Conservation (phyloP, 139 green algal genomes). For the Chlamydomonas schloesseri region DNA sequence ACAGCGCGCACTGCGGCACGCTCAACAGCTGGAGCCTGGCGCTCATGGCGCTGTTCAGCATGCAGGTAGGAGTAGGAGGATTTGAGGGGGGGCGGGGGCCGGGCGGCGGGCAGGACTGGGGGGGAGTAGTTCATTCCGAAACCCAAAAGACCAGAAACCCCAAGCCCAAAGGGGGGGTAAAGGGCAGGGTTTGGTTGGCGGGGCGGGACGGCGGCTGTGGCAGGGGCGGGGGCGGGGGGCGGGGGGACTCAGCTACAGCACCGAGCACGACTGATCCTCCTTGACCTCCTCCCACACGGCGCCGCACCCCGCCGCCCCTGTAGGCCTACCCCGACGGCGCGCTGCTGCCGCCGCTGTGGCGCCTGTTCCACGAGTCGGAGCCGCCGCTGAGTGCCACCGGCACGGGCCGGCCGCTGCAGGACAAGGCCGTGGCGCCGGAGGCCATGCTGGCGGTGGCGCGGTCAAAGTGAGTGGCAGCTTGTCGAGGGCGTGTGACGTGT, state of each 20-base stretch:
- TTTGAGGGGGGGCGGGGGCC: too few relatives aligned
- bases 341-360: conserved; percentile 38
- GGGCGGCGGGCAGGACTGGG: too few relatives aligned
- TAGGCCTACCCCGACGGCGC: neutral
- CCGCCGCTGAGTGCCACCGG: neutral
- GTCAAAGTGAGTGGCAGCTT: conserved; percentile 10
- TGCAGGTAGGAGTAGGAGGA: neutral
- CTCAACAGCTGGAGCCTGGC: conserved; percentile 40
- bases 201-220: too few relatives aligned
- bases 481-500: too few relatives aligned
- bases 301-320: neutral
- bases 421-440: conserved; percentile 6
- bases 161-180: too few relatives aligned
- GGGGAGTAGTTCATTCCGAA: too few relatives aligned
- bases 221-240: too few relatives aligned
- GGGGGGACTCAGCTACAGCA: too few relatives aligned
- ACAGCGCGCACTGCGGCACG: conserved; percentile 22
- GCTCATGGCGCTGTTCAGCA: conserved; percentile 41
- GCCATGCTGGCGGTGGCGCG: conserved; percentile 12
- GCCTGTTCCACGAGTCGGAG: conserved; percentile 18
- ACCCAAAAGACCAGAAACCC: too few relatives aligned
- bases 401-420: conserved; percentile 8
- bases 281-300: too few relatives aligned
- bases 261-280: too few relatives aligned
- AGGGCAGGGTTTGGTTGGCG: too few relatives aligned